phyloP scores from a whole-genome alignment of 495 filamentous ascomycete species.

The Aspergillus kassunensis region DNA sequence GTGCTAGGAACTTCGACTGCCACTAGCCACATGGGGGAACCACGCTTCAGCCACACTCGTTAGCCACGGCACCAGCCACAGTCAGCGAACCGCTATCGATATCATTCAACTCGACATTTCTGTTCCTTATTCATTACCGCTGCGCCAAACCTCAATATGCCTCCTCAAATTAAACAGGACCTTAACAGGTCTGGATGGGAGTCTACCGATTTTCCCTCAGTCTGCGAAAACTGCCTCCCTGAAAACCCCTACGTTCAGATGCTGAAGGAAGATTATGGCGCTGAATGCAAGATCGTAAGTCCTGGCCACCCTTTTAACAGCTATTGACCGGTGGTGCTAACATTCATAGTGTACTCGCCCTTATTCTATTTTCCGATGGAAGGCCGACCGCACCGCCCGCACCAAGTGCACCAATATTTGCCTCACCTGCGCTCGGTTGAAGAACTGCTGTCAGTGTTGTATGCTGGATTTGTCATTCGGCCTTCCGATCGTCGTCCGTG shows the following conservation, averaged over 20 bases:
- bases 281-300: conserved; percentile 56
- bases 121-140: background rate
- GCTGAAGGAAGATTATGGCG: conserved; percentile 92
- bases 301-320: background rate
- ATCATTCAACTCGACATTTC: conserved; percentile 10
- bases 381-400: conserved; percentile 80
- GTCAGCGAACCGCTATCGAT: conserved; percentile 23
- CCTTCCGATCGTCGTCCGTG: conserved; percentile 84
- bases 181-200: conserved; percentile 96
- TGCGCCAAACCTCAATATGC: conserved; percentile 25
- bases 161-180: conserved; percentile 86
- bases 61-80: conserved; percentile 10
- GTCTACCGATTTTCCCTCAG: conserved; percentile 70
- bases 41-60: conserved; percentile 3
- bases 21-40: conserved; percentile 11
- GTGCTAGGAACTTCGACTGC: conserved; percentile 3
- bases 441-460: conserved; percentile 98
- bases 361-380: conserved; percentile 94
- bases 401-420: conserved; percentile 88
- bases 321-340: conserved; percentile 8
- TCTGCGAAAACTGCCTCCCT: conserved; percentile 78
- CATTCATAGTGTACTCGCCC: conserved; percentile 72
- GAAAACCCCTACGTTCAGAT: conserved; percentile 98
- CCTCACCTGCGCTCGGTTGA: conserved; percentile 89
- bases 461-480: conserved; percentile 97